phyloP scores from a whole-genome alignment of 2,329 filamentous ascomycete genomes.

The Hypoxylon sp. region DNA sequence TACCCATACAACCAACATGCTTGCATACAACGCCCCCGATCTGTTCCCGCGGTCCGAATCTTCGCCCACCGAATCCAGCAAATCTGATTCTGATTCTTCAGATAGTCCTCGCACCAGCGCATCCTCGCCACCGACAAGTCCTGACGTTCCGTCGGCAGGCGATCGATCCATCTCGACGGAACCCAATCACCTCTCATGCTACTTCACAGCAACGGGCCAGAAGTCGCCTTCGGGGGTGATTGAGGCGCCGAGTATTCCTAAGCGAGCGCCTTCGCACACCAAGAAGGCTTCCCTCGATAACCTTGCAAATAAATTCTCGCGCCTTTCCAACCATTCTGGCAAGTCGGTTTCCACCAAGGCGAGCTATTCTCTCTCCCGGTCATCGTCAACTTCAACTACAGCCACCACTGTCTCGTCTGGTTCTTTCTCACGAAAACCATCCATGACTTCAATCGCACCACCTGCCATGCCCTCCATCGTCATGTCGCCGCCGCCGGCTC shows the following conservation, averaged over 20 bases:
- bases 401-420: slow-evolving; percentile 60
- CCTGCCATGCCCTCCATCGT: slow-evolving; percentile 51
- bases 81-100: slow-evolving; percentile 76
- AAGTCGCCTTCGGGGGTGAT: slow-evolving; percentile 57
- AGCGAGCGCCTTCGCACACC: slow-evolving; percentile 85
- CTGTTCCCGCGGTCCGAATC: slow-evolving; percentile 66
- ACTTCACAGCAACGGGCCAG: slow-evolving; percentile 68
- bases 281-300: slow-evolving; percentile 84
- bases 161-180: slow-evolving; percentile 66
- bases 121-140: slow-evolving; percentile 75
- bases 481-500: slow-evolving; percentile 48
- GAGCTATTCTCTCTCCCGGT: slow-evolving; percentile 67
- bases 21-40: slow-evolving; percentile 93
- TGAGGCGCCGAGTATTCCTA: slow-evolving; percentile 76
- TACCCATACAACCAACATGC: slow-evolving; percentile 94
- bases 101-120: slow-evolving; percentile 69
- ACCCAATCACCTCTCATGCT: slow-evolving; percentile 75
- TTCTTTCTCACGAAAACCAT: slow-evolving; percentile 50
- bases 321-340: slow-evolving; percentile 66
- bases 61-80: slow-evolving; percentile 63
- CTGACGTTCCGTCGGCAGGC: slow-evolving; percentile 71
- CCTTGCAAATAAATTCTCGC: slow-evolving; percentile 70
- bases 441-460: slow-evolving; percentile 48
- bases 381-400: slow-evolving; percentile 67
- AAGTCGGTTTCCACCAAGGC: slow-evolving; percentile 67